Conservation (phyloP, 176 grass and related monocot species). For the Cenchrus americanus region DNA sequence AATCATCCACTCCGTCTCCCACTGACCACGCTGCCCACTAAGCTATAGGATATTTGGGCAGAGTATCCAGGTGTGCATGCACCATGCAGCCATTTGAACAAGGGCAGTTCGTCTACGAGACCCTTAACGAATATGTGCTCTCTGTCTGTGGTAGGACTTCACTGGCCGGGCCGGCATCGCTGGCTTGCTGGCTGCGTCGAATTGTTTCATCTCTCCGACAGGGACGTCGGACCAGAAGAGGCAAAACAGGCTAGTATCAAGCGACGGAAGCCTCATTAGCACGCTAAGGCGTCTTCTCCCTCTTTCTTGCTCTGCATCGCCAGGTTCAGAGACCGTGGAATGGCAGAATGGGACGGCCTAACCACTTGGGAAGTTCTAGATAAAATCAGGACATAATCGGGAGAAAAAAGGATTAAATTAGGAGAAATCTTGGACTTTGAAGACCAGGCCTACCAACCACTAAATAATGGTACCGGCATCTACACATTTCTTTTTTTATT, state of each 20-base stretch:
- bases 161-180: not conserved
- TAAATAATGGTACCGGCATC: not conserved
- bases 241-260: not conserved
- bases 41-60: not conserved
- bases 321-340: conserved; percentile 1
- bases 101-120: not conserved
- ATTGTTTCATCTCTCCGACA: not conserved
- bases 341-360: conserved; percentile 5
- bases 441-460: not conserved
- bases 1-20: not conserved
- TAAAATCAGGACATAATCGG: too few species aligned
- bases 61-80: conserved; percentile 10
- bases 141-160: not conserved
- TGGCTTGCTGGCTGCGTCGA: conserved; percentile 15
- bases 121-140: not conserved
- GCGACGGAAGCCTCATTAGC: too few species aligned
- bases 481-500: not conserved
- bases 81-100: conserved; percentile 16
- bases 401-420: not conserved
- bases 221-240: not conserved
- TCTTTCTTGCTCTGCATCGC: not conserved
- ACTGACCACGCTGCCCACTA: not conserved
- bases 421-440: conserved; percentile 11
- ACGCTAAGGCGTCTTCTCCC: not conserved
- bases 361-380: conserved; percentile 1